Base-by-base conservation (phyloP, 1,284 basidiomycete genomes). In the Chalciporus piperatoides region DNA sequence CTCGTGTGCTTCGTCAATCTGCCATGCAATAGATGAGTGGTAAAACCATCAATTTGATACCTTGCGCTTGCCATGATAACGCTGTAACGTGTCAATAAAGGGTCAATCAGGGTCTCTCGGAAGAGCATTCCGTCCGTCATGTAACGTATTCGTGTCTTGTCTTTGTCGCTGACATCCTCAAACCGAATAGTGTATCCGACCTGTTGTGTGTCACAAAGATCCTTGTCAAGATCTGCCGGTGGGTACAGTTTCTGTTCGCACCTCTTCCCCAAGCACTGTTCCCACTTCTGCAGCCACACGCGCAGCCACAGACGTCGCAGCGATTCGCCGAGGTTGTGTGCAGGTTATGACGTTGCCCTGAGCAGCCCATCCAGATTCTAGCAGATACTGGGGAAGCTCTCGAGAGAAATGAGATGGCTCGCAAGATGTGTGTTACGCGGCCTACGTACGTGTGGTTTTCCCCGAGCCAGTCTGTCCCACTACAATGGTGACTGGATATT, bases 71-170 rank as follows among this genome's bases (percentile, higher is more conserved):
- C 93, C 86, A 99, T 97, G 53, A 99, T 88, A 4, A 96, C 90
- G 61, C 92, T 95, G 62, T 97, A 99, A 27, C 84, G 82, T 62
- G 86, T 90, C 41, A 99, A 75, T 30, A 97, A 69, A 17, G 90
- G 91, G 62, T 97, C 92, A 33, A 92, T 75, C 57, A 98, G 80
- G 32, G 92, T 88, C 72, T 99, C 97, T 51, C 96, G 84, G 61
- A 99, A 93, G 23, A 99, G 81, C 81, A 97, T 95, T 37, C 97
- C 96, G 67, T 99, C 97, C 24, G 97, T 99, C 81, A 98, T 81
- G 71, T 98, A 99, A 50, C 94, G 83, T 64, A 99, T 90, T n/a
- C 90, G 78, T 0, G 96, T 99, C 43, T 81, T 75, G 47, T 85
- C 76, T 63, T 85, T 85, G 65, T 79, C 81, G 60, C 87, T 90